These are phyloP conservation scores for Colletotrichum zoysiae DNA, from an alignment of 2,329 filamentous ascomycete genomes.

Conservation along the genomic window DNA sequence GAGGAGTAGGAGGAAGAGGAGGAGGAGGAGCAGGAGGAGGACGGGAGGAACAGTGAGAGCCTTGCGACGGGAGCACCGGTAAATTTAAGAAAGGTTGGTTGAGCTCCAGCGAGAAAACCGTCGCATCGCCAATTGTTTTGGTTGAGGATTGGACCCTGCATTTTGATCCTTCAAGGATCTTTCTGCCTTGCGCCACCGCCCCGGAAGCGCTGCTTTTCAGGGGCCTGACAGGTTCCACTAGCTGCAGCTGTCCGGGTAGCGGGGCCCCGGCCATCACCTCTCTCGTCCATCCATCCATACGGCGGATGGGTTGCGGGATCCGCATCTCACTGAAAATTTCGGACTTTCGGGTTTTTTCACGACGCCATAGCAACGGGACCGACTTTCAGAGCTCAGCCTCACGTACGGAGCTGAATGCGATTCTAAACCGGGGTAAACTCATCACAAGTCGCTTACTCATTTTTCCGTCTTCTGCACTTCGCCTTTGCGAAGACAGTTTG, in stretches of 20 bases:
- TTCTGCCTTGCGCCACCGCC: slow-evolving; percentile 42
- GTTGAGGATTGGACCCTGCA: slow-evolving; percentile 41
- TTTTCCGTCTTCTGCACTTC: neutral
- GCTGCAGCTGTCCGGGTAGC: slow-evolving; percentile 29
- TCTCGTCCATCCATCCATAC: slow-evolving; percentile 17
- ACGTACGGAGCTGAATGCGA: slow-evolving; percentile 11
- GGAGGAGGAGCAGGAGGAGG: neutral
- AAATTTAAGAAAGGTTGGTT: slow-evolving; percentile 25
- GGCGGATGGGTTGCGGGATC: slow-evolving; percentile 17
- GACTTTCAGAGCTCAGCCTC: slow-evolving; percentile 24
- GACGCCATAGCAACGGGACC: slow-evolving; percentile 27
- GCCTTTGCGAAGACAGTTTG: neutral
- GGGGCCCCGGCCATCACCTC: slow-evolving; percentile 31
- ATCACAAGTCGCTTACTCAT: neutral
- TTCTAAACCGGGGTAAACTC: slow-evolving; percentile 9
- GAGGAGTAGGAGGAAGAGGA: too few species aligned
- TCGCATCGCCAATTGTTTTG: slow-evolving; percentile 39
- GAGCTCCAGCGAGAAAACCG: slow-evolving; percentile 20
- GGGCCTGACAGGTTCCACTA: slow-evolving; percentile 31
- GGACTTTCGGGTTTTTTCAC: slow-evolving; percentile 37
- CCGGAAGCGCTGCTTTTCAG: slow-evolving; percentile 11
- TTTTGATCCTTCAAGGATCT: slow-evolving; percentile 14
- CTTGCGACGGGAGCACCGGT: slow-evolving; percentile 24
- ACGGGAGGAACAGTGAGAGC: neutral
- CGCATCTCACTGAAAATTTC: slow-evolving; percentile 29